Percentiles rank a stretch among this genome's conserved stretches.
Conservation (phyloP, 257 asterid genomes). For the Lithospermum erythrorhizon region DNA sequence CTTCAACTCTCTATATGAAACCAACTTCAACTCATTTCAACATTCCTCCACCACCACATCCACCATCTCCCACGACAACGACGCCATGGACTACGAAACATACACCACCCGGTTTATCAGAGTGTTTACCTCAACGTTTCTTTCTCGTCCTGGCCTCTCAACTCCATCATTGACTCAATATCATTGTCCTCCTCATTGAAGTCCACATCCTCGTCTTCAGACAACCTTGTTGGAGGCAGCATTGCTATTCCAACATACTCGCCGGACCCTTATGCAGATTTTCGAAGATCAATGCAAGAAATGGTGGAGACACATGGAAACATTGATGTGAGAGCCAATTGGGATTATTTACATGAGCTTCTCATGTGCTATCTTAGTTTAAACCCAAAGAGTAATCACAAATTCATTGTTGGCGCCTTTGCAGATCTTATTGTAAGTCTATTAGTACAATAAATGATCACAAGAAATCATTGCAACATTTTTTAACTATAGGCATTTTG, state of each 20-base stretch:
- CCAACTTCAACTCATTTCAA: neutral
- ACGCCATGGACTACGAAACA: slow-evolving; percentile 16
- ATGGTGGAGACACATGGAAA: slow-evolving; percentile 85
- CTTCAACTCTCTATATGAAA: slow-evolving; percentile 68
- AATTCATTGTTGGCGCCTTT: slow-evolving; percentile 81
- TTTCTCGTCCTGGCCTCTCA: slow-evolving; percentile 87
- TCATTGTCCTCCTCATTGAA: slow-evolving; percentile 19
- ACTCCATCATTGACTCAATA: slow-evolving; percentile 77
- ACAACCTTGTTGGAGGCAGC: slow-evolving; percentile 27
- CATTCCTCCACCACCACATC: slow-evolving; percentile 17
- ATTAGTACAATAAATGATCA: slow-evolving; percentile 22
- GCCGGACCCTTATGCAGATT: slow-evolving; percentile 72
- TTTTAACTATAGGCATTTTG: no score
- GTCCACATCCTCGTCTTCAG: slow-evolving; percentile 18
- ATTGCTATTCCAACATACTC: slow-evolving; percentile 73
- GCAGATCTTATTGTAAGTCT: slow-evolving; percentile 74
- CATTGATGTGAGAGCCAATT: slow-evolving; percentile 40
- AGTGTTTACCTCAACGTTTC: slow-evolving; percentile 69
- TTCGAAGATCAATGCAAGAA: slow-evolving; percentile 91
- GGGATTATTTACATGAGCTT: slow-evolving; percentile 76
- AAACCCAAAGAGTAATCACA: slow-evolving; percentile 77
- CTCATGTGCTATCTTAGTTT: slow-evolving; percentile 62
- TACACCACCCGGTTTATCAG: slow-evolving; percentile 43
- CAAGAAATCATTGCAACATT: slow-evolving; percentile 15
- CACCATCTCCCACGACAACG: slow-evolving; percentile 9